Evolutionary conservation across 2,329 filamentous ascomycete species (phyloP).

Genomic region (Colletotrichum karsti): DNA sequence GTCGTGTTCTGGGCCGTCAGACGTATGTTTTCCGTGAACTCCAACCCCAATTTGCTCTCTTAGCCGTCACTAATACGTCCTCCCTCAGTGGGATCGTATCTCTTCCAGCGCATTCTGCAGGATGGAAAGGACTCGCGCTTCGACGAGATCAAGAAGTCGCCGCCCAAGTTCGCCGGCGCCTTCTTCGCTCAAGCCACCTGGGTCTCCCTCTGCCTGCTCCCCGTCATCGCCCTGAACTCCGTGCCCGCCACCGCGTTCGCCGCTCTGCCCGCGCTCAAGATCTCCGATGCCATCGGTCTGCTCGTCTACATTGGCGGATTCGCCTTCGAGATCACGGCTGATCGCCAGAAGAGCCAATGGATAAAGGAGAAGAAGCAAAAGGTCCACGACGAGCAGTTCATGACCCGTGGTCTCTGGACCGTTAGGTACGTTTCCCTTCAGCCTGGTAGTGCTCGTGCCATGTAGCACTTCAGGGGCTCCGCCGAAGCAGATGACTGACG

Average conservation of each 20-base stretch:
- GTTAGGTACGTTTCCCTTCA: constrained; percentile 48
- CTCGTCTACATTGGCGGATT: constrained; percentile 67
- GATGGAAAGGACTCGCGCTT: constrained; percentile 66
- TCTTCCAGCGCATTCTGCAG: constrained; percentile 68
- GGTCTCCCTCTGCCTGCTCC: constrained; percentile 73
- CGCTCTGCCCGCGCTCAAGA: constrained; percentile 53
- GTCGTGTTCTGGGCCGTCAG: constrained; percentile 67
- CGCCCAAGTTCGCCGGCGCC: constrained; percentile 43
- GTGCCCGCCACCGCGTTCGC: constrained; percentile 63
- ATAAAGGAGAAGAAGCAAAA: constrained; percentile 67
- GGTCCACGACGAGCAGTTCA: constrained; percentile 72
- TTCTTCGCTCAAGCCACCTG: constrained; percentile 69
- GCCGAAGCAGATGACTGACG: background rate
- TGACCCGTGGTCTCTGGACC: constrained; percentile 70
- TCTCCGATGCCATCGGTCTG: constrained; percentile 66
- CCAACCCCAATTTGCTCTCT: too few relatives aligned
- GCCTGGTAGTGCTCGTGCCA: too few relatives aligned
- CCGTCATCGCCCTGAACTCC: constrained; percentile 70
- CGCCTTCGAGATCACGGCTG: constrained; percentile 67
- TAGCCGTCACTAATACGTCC: constrained; percentile 17
- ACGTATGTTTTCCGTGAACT: constrained; percentile 59
- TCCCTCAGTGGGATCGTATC: constrained; percentile 66
- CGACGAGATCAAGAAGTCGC: constrained; percentile 47
- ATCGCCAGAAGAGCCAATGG: constrained; percentile 72
- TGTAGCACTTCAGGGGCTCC: background rate